Conservation (phyloP, 768 basidiomycete genomes). For the Boletus pseudo-olivaceus region DNA sequence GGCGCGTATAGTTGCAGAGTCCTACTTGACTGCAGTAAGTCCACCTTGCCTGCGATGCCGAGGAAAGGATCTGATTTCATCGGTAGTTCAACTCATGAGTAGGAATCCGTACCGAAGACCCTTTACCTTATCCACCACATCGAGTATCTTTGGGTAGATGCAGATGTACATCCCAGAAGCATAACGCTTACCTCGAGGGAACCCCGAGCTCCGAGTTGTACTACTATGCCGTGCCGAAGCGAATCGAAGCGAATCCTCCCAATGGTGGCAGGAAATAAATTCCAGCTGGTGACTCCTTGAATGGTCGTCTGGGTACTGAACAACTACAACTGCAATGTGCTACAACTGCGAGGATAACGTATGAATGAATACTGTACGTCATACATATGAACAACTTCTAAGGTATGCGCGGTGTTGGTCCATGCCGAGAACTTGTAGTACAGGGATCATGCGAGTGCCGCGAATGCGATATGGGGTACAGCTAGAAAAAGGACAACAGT, state of each 20-base stretch:
- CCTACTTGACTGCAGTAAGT: slow-evolving; percentile 86
- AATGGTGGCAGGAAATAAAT: not conserved
- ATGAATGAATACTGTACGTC: slow-evolving; percentile 18
- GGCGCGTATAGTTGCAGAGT: slow-evolving; percentile 96
- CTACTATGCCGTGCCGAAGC: slow-evolving; percentile 7
- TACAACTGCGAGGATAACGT: slow-evolving; percentile 22
- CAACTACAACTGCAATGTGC: slow-evolving; percentile 16
- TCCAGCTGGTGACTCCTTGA: slow-evolving; percentile 2
- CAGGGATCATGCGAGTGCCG: slow-evolving; percentile 25
- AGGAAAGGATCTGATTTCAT: slow-evolving; percentile 4
- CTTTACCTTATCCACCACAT: slow-evolving; percentile 12
- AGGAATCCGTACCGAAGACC: not conserved
- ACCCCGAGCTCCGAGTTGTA: slow-evolving; percentile 14
- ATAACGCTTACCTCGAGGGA: slow-evolving; percentile 2
- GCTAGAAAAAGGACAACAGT: slow-evolving; percentile 4
- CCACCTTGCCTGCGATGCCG: not conserved
- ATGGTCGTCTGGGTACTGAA: slow-evolving; percentile 9
- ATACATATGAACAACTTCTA: slow-evolving; percentile 15
- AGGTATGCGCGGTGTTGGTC: slow-evolving; percentile 23
- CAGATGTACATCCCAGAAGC: slow-evolving; percentile 17
- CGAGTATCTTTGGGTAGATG: slow-evolving; percentile 17
- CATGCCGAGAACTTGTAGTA: slow-evolving; percentile 20
- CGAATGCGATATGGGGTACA: slow-evolving; percentile 20
- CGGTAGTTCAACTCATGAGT: slow-evolving; percentile 27
- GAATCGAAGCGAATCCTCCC: not conserved